Evolutionary conservation across 1,284 basidiomycete genomes (phyloP).

Genomic region (Hymenochaete sp.): DNA sequence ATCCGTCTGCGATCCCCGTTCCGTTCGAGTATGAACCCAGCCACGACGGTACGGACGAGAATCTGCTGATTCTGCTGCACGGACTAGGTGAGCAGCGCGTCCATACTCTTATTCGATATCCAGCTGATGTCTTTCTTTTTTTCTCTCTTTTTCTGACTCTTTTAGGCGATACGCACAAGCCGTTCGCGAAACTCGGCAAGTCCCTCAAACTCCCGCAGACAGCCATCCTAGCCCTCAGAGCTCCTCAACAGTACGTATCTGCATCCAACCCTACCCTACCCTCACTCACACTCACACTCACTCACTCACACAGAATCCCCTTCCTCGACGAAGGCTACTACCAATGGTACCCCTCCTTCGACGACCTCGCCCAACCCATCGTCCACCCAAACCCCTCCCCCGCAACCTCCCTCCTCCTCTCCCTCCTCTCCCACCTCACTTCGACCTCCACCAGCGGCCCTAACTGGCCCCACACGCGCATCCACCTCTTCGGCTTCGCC

Average conservation of each 20-base stretch:
- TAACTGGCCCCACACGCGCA: conserved; percentile 54
- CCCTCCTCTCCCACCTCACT: conserved; percentile 50
- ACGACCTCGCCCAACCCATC: conserved; percentile 67
- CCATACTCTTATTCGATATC: not conserved
- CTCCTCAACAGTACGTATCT: conserved; percentile 58
- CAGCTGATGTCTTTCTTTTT: no score
- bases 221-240: conserved; percentile 72
- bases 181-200: conserved; percentile 68
- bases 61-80: conserved; percentile 79
- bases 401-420: conserved; percentile 47
- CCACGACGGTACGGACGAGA: conserved; percentile 78
- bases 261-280: not conserved
- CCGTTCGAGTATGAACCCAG: conserved; percentile 60
- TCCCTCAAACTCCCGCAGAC: conserved; percentile 81
- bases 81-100: conserved; percentile 61
- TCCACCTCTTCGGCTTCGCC: conserved; percentile 86
- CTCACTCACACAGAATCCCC: conserved; percentile 48
- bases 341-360: conserved; percentile 87
- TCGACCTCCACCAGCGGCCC: conserved; percentile 42
- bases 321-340: conserved; percentile 72
- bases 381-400: conserved; percentile 62
- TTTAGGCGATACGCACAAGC: conserved; percentile 72
- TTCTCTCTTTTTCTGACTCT: conserved; percentile 7
- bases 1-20: conserved; percentile 36
- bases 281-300: not conserved